Percentiles rank a stretch among this genome's conserved stretches.
These are phyloP conservation scores for Colletotrichum echinochloae DNA, from an alignment of 2,329 filamentous ascomycete species.

Conservation along the genomic window DNA sequence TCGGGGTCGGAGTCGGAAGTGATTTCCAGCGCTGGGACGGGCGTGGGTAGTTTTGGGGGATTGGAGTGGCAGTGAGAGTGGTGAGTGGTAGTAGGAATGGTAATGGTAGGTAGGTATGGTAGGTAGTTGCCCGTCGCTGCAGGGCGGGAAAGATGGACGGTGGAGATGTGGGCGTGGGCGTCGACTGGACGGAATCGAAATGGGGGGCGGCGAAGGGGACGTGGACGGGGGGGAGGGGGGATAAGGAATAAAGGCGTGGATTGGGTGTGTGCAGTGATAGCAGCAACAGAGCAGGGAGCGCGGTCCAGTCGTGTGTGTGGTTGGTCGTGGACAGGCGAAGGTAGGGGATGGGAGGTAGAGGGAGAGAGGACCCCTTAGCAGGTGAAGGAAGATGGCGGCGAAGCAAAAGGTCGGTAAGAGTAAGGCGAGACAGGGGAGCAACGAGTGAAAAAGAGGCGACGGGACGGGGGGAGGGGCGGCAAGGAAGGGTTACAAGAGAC, in stretches of 20 bases:
- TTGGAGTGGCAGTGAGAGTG: constrained; percentile 34
- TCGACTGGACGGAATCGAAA: constrained; percentile 33
- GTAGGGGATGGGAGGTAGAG: constrained; percentile 1
- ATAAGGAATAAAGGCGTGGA: constrained; percentile 28
- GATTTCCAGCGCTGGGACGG: constrained; percentile 31
- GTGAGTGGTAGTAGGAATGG: constrained; percentile 36
- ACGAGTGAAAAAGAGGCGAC: constrained; percentile 10
- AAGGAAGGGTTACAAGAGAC: constrained; percentile 29
- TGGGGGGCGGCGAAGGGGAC: constrained; percentile 29
- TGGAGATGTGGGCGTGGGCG: constrained; percentile 9
- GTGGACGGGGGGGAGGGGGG: constrained; percentile 3
- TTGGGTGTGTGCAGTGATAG: constrained; percentile 8
- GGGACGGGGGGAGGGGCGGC: constrained; percentile 4
- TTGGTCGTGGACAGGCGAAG: constrained; percentile 10
- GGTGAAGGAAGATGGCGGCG: no score
- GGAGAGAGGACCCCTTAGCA: background rate
- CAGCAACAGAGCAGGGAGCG: background rate
- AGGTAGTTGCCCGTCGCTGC: constrained; percentile 37
- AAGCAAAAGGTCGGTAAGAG: constrained; percentile 10
- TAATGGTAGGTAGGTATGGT: constrained; percentile 30
- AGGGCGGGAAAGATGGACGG: constrained; percentile 40
- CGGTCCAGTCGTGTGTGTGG: constrained; percentile 3
- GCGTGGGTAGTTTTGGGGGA: constrained; percentile 20
- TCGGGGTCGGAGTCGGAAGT: constrained; percentile 34
- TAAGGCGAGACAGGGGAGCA: constrained; percentile 25